Conservation (phyloP, 129 eudicot genomes). For the Flaveria linearis region DNA sequence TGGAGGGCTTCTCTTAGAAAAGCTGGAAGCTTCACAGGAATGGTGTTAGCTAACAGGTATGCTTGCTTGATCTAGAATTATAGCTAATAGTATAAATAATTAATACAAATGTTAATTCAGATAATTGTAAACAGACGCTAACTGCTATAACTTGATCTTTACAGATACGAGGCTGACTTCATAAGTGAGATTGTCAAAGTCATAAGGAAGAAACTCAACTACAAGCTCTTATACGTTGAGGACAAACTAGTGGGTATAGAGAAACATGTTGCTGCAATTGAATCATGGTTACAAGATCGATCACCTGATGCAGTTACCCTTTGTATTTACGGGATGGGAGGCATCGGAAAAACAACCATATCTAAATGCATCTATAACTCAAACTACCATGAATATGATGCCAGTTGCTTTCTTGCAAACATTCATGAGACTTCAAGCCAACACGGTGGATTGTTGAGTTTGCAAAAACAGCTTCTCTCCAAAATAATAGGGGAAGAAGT, state of each 20-base stretch:
- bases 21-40: constrained; percentile 25
- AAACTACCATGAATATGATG: constrained; percentile 13
- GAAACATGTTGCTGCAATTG: not conserved
- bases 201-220: not conserved
- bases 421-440: constrained; percentile 22
- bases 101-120: no score
- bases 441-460: constrained; percentile 1
- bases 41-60: constrained; percentile 27
- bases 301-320: not conserved
- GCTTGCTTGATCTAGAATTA: no score
- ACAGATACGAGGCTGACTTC: not conserved
- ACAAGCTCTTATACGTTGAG: not conserved
- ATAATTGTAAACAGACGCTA: no score
- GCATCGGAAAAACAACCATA: constrained; percentile 40
- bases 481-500: constrained; percentile 5
- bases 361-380: constrained; percentile 33
- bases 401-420: constrained; percentile 31
- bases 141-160: not conserved
- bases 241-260: constrained; percentile 9
- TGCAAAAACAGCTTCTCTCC: constrained; percentile 35
- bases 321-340: constrained; percentile 26
- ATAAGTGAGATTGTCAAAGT: not conserved
- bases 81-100: no score
- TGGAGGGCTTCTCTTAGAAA: constrained; percentile 25
- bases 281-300: constrained; percentile 20